Evolutionary conservation across 177 flowering plant species (phyloP).

Genomic region (Vitis hybrid): DNA sequence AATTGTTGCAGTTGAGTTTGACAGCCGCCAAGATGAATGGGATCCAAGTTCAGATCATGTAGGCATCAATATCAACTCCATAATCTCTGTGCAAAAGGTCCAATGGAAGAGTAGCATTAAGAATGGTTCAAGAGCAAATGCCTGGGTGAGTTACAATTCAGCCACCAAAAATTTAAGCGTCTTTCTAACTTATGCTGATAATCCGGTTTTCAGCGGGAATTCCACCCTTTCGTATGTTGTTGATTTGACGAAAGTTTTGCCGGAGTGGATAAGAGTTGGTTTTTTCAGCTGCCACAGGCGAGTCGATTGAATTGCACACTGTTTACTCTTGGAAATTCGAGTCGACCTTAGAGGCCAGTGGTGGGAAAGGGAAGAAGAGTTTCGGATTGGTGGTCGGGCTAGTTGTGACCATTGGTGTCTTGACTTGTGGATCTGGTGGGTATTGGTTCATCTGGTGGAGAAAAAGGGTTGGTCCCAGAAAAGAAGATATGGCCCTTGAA

Average conservation of each 20-base stretch:
- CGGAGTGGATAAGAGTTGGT: slow-evolving; percentile 43
- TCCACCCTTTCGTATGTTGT: slow-evolving; percentile 22
- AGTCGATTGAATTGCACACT: slow-evolving; percentile 21
- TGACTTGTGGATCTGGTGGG: slow-evolving; percentile 24
- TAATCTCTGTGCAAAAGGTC: slow-evolving; percentile 26
- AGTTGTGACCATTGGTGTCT: slow-evolving; percentile 19
- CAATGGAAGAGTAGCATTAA: slow-evolving; percentile 36
- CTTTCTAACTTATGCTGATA: slow-evolving; percentile 30
- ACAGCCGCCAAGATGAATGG: slow-evolving; percentile 30
- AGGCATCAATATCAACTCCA: slow-evolving; percentile 44
- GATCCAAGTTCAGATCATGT: slow-evolving; percentile 48
- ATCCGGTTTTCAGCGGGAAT: slow-evolving; percentile 24
- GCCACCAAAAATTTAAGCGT: slow-evolving; percentile 36
- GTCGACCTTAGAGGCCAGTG: slow-evolving; percentile 28
- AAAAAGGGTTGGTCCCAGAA: slow-evolving; percentile 6
- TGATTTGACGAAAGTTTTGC: slow-evolving; percentile 34
- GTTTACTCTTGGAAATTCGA: slow-evolving; percentile 42
- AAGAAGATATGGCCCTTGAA: slow-evolving; percentile 10
- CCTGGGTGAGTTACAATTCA: slow-evolving; percentile 46
- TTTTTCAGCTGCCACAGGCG: slow-evolving; percentile 47
- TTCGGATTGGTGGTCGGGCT: slow-evolving; percentile 25
- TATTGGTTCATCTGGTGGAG: slow-evolving; percentile 18
- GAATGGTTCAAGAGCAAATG: slow-evolving; percentile 29
- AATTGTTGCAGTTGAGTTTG: slow-evolving; percentile 49
- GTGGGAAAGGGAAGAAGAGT: background rate